A percentile compares a stretch with the other conserved stretches of the same genome.
Conservation (phyloP, 768 basidiomycete genomes). For the Hypholoma fasciculare region DNA sequence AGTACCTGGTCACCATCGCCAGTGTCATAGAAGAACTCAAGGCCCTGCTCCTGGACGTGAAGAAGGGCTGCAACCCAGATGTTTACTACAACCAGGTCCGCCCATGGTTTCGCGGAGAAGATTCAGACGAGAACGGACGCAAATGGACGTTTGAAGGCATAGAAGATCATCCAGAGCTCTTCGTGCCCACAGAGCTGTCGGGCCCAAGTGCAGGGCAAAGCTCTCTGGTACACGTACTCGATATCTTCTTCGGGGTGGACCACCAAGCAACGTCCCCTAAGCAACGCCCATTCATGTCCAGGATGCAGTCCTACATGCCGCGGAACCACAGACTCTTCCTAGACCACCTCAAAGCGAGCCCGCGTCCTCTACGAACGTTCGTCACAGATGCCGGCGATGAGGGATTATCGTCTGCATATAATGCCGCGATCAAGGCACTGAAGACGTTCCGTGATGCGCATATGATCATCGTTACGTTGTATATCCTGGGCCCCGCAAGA, state of each 20-base stretch:
- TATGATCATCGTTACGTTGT: constrained; percentile 73
- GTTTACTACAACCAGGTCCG: constrained; percentile 74
- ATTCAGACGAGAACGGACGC: constrained; percentile 48
- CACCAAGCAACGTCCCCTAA: constrained; percentile 36
- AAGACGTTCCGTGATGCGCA: constrained; percentile 80
- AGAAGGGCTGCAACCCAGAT: constrained; percentile 72
- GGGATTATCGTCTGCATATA: constrained; percentile 57
- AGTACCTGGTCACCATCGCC: constrained; percentile 67
- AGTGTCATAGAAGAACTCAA: constrained; percentile 67
- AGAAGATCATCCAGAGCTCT: constrained; percentile 41
- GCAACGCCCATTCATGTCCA: constrained; percentile 55
- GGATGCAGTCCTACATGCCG: constrained; percentile 88
- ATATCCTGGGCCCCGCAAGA: constrained; percentile 75
- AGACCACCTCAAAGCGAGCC: constrained; percentile 59
- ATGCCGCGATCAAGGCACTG: constrained; percentile 63
- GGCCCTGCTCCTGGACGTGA: constrained; percentile 65
- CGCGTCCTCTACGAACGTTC: constrained; percentile 62
- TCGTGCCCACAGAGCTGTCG: constrained; percentile 57
- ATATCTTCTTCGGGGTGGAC: constrained; percentile 74
- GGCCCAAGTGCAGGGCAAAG: constrained; percentile 89
- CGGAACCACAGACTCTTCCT: constrained; percentile 78
- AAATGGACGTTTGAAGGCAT: constrained; percentile 48
- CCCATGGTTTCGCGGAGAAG: constrained; percentile 84
- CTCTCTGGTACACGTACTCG: constrained; percentile 73
- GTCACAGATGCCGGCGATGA: constrained; percentile 38